Base-by-base conservation (phyloP, 2,329 filamentous ascomycete species). In the Talaromyces islandicus region DNA sequence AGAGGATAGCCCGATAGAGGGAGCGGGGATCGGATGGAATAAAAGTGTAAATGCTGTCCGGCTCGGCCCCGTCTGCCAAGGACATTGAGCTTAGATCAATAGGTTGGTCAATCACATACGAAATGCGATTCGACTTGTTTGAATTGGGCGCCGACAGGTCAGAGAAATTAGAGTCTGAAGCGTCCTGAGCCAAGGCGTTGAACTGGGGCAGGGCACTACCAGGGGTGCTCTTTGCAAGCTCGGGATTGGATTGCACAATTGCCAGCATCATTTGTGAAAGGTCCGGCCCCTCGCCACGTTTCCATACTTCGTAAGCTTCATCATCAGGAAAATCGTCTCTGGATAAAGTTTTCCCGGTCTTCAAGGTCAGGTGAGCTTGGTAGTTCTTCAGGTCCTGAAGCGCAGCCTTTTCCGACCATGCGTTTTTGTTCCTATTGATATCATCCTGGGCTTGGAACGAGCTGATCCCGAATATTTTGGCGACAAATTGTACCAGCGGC, bases 231-330 rank as follows among this genome's bases (percentile, higher is more conserved):
- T 92, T 95, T 55, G 91, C 88, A 57, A 97, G 80, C 65, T 93
- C 89, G 4, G 92, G 93, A 66, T 90, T 91, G 6, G 89, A 89
- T 62, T 90, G 91, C 46, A 97, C 80, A 64, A 99, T 91, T 41
- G 92, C 90, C 67, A 96, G 82, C 82, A 99, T 94, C 86, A 97
- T 92, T 67, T 94, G 90, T 6, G 92, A 94, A 48, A 99, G 79
- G 67, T 96, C 91, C 12, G 89, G 88, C 3, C 85, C 84, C 73
- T 99, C 94, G n/a, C 87, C 85, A 71, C 90, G 93, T 73, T 92
- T 95, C 94, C 94, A 99, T 50, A 85, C 81, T 64, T 92, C 87
- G 71, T 92, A 99, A 3, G 89, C 88, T 62, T 96, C 92, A 60
- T 96, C 91, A 19, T 89, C 77, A 62, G 96, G 91, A 73, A 99